Evolutionary conservation across 305 asterid genomes (phyloP), one percentile per base, ranked within the genome.

Genomic region (Fraxinus platypoda): DNA sequence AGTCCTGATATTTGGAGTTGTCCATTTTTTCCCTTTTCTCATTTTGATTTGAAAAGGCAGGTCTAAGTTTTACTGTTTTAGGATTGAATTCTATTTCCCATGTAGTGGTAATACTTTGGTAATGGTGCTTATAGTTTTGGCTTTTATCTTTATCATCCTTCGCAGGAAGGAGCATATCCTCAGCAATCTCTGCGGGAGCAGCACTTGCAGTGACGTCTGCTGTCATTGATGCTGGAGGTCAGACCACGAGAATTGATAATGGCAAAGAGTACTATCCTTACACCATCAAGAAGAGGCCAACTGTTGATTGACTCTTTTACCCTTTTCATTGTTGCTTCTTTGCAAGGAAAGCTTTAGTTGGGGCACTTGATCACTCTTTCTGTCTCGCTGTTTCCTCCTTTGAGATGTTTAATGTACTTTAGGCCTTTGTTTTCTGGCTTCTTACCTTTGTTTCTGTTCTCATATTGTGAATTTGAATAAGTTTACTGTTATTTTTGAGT

Each of bases 221-320:
- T 37, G 21, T 87, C 80, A 88, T 95, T 82, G 99, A 95, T 80
- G 82, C 87, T 49, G 93, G 95, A 87, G 98, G 94, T 75, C 97
- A 91, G 77, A 93, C 98, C 81, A 91, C 93, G 72, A 91, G 96
- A 84, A 85, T 91, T 6, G 97, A 94, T 78, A 93, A 84, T 49
- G 95, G 97, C 89, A 93, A 90, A 94, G 97, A 93, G 79, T 93
- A 90, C 85, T 94, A 93, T 74, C 97, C 97, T 23, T 94, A 95
- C 90, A 88, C 96, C 73, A 88, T 90, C 59, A 90, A 93, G 92
- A 92, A 94, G 84, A 92, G 97, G 92, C 89, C 92, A 34, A 87
- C 46, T 74, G 87, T 85, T 75, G 26, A 54, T 54, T 6, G 66
- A 54, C 66, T 54, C 64, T 52, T 52, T 52, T 52, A 17, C 64